Conservation (phyloP, 1,284 basidiomycete species). For the Blastosporella zonata region DNA sequence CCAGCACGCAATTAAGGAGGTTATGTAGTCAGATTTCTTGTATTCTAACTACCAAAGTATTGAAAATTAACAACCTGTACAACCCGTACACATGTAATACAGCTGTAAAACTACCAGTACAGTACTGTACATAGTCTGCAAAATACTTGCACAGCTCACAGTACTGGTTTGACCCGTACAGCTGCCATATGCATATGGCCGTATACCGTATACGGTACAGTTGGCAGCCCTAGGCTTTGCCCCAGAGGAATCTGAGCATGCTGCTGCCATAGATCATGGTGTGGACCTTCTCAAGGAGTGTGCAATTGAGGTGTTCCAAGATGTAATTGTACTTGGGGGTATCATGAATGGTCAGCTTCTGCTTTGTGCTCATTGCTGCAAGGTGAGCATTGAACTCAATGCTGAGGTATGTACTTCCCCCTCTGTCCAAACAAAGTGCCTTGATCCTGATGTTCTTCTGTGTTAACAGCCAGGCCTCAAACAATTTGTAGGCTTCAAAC, state of each 20-base stretch:
- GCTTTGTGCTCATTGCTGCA: constrained; percentile 10
- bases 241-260: constrained; percentile 12
- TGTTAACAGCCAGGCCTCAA: constrained; percentile 11
- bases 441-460: constrained; percentile 11
- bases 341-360: constrained; percentile 18
- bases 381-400: constrained; percentile 14
- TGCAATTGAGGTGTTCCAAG: constrained; percentile 17
- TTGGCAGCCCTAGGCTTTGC: constrained; percentile 8
- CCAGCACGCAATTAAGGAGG: too few species aligned
- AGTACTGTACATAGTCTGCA: too few species aligned
- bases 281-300: constrained; percentile 3
- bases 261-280: constrained; percentile 1
- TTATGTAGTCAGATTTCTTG: too few species aligned
- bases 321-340: constrained; percentile 20
- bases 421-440: constrained; percentile 9
- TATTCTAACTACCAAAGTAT: too few species aligned
- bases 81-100: too few species aligned
- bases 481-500: constrained; percentile 2
- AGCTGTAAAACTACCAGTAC: too few species aligned
- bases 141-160: not conserved
- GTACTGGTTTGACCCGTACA: not conserved
- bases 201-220: constrained; percentile 19
- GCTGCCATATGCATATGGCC: constrained; percentile 16
- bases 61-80: too few species aligned
- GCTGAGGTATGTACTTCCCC: constrained; percentile 15